Conservation (phyloP, 371 early-diverging fungal species). For the Mucor piriformis region DNA sequence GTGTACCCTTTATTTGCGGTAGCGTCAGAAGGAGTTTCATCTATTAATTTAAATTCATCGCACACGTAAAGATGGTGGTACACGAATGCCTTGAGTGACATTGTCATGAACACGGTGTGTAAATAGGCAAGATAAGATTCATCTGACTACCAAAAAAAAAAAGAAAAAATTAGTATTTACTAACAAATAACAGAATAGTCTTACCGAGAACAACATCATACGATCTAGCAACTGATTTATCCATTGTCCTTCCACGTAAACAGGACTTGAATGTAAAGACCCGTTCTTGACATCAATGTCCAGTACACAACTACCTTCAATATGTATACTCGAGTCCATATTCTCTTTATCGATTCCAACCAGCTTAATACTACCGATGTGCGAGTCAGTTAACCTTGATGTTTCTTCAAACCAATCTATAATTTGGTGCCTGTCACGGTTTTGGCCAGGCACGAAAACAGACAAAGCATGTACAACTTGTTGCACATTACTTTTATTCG, state of each 20-base stretch:
- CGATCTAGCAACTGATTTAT: constrained; percentile 40
- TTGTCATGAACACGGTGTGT: constrained; percentile 43
- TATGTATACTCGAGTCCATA: constrained; percentile 41
- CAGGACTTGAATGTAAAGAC: constrained; percentile 40
- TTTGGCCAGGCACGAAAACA: constrained; percentile 45
- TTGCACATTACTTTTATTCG: constrained; percentile 30
- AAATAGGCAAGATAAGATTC: constrained; percentile 40
- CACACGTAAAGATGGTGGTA: constrained; percentile 39
- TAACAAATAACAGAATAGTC: not conserved
- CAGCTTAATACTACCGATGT: constrained; percentile 34
- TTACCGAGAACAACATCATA: constrained; percentile 35
- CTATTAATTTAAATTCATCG: constrained; percentile 14
- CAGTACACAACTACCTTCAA: constrained; percentile 37
- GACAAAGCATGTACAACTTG: constrained; percentile 37
- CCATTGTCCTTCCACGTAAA: constrained; percentile 53
- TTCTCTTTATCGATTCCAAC: constrained; percentile 35
- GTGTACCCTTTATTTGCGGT: constrained; percentile 20
- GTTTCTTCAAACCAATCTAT: constrained; percentile 44
- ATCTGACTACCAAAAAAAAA: constrained; percentile 24
- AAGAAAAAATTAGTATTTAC: no score
- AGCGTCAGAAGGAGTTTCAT: constrained; percentile 5
- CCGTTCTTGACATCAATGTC: constrained; percentile 38
- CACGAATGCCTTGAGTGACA: constrained; percentile 44
- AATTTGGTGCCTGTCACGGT: constrained; percentile 25
- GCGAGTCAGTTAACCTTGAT: constrained; percentile 18